phyloP scores from a whole-genome alignment of 768 basidiomycete genomes.

The Pulveroboletus sp. region DNA sequence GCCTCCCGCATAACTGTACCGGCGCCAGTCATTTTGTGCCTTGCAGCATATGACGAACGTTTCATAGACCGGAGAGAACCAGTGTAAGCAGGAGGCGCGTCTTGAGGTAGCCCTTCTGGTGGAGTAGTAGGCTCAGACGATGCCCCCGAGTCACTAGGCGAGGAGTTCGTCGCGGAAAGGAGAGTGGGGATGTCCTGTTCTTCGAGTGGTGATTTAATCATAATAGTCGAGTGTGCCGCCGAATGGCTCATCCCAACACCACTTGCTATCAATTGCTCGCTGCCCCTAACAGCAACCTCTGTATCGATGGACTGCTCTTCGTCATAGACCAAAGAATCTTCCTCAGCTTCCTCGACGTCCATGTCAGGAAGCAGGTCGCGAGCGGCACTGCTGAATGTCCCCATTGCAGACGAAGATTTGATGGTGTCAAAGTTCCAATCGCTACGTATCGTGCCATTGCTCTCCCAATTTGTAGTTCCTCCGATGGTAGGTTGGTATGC shows the following conservation, averaged over 20 bases:
- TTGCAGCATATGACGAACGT: slow-evolving; percentile 76
- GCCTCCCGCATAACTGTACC: slow-evolving; percentile 78
- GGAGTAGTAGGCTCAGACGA: slow-evolving; percentile 37
- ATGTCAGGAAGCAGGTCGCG: slow-evolving; percentile 63
- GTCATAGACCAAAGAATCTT: slow-evolving; percentile 33
- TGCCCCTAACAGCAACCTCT: slow-evolving; percentile 59
- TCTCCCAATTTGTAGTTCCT: slow-evolving; percentile 63
- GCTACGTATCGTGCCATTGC: slow-evolving; percentile 71
- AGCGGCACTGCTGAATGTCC: slow-evolving; percentile 68
- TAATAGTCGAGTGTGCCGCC: slow-evolving; percentile 66
- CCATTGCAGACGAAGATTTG: slow-evolving; percentile 66
- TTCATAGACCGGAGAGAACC: slow-evolving; percentile 59
- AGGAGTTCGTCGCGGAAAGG: slow-evolving; percentile 31
- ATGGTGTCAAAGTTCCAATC: slow-evolving; percentile 97
- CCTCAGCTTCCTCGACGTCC: slow-evolving; percentile 49
- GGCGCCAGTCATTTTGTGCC: slow-evolving; percentile 52
- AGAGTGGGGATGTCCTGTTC: slow-evolving; percentile 42
- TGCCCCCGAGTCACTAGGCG: slow-evolving; percentile 38
- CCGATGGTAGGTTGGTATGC: slow-evolving; percentile 54
- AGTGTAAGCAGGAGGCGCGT: slow-evolving; percentile 69
- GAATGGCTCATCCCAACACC: slow-evolving; percentile 48
- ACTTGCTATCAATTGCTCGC: slow-evolving; percentile 39
- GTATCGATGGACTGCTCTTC: slow-evolving; percentile 57
- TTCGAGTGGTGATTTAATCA: slow-evolving; percentile 47
- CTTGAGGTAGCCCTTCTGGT: slow-evolving; percentile 37